phyloP scores from a whole-genome alignment of 2,329 filamentous ascomycete species.

The Fusarium equiseti region DNA sequence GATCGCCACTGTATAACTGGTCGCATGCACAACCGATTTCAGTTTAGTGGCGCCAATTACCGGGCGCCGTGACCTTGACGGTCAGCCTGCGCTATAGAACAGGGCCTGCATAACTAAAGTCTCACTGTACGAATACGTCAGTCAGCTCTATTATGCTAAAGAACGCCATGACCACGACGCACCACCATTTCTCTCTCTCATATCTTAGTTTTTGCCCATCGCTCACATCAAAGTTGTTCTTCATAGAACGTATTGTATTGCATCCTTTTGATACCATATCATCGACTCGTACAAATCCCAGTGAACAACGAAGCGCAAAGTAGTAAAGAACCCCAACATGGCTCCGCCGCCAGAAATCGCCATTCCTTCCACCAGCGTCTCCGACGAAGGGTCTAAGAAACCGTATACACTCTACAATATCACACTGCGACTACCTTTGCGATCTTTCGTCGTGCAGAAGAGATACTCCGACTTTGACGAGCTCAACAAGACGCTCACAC shows the following conservation, averaged over 20 bases:
- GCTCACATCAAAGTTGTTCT: background rate
- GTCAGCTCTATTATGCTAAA: background rate
- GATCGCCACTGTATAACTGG: background rate
- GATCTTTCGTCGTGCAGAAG: constrained; percentile 81
- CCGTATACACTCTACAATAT: constrained; percentile 84
- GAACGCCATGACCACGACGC: constrained; percentile 36
- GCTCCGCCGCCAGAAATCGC: constrained; percentile 75
- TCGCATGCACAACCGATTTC: constrained; percentile 31
- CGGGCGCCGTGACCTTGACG: constrained; percentile 28
- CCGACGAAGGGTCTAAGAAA: constrained; percentile 66
- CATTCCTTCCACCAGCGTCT: constrained; percentile 73
- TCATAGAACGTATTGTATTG: background rate
- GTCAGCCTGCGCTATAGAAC: constrained; percentile 20
- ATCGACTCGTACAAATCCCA: background rate
- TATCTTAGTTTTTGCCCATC: constrained; percentile 15
- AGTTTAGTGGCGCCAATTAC: constrained; percentile 28
- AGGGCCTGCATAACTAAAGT: constrained; percentile 19
- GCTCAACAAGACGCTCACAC: constrained; percentile 73
- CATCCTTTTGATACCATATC: background rate
- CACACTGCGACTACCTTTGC: constrained; percentile 79
- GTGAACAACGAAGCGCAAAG: background rate
- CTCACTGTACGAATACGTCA: constrained; percentile 40
- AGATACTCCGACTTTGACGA: constrained; percentile 83
- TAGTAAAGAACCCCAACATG: constrained; percentile 58
- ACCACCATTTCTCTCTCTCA: constrained; percentile 29